Evolutionary conservation across 208 protist species (phyloP).

Genomic region (Trypanosoma congolense): DNA sequence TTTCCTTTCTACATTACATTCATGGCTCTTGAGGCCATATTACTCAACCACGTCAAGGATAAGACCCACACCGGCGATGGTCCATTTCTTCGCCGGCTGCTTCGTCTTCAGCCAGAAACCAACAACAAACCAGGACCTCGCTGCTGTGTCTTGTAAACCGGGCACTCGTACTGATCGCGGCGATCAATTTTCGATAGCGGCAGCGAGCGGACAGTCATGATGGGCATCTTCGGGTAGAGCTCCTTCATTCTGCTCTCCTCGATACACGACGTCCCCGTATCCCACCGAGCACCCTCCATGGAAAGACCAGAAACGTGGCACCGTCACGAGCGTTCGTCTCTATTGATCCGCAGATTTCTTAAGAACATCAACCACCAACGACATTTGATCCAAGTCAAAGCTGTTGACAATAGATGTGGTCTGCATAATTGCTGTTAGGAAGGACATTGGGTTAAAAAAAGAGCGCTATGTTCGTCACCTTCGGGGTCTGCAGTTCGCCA

Average conservation of each 20-base stretch:
- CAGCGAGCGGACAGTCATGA: constrained; percentile 91
- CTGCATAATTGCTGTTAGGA: constrained; percentile 99
- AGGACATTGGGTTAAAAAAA: constrained; percentile 99
- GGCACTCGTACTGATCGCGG: constrained; percentile 95
- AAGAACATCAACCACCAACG: constrained; percentile 90
- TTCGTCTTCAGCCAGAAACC: constrained; percentile 95
- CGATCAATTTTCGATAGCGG: constrained; percentile 90
- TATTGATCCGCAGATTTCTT: constrained; percentile 96
- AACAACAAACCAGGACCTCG: constrained; percentile 95
- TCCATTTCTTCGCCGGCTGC: constrained; percentile 93
- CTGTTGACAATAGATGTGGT: constrained; percentile 96
- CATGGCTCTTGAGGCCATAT: no score
- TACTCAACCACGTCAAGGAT: constrained; percentile 94
- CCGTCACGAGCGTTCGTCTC: constrained; percentile 94
- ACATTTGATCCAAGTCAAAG: constrained; percentile 96
- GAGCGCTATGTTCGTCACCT: constrained; percentile 92
- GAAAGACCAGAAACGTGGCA: constrained; percentile 96
- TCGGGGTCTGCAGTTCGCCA: constrained; percentile 89
- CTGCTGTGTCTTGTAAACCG: constrained; percentile 96
- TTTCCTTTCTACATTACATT: no score
- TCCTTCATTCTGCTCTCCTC: constrained; percentile 94
- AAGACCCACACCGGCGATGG: constrained; percentile 95
- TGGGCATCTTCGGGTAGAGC: constrained; percentile 92
- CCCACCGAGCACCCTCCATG: constrained; percentile 98
- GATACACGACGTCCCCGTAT: constrained; percentile 80